phyloP scores from a whole-genome alignment of 176 grass and related monocot genomes.

The Rhynchospora tenuis region DNA sequence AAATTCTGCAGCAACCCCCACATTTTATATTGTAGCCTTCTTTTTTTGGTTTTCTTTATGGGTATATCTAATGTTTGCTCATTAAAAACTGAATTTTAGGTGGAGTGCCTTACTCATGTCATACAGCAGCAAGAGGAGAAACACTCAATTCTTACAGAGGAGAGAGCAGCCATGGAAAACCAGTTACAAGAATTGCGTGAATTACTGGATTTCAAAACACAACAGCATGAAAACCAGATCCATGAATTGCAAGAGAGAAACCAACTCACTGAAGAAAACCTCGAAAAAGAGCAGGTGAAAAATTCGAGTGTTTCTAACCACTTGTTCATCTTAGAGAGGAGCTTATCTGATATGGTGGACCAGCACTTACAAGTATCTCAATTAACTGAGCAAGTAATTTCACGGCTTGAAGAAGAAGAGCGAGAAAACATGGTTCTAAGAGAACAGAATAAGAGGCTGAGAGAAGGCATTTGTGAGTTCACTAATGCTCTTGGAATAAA shows the following conservation, averaged over 20 bases:
- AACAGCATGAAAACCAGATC: slow-evolving; percentile 23
- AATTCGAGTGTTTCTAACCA: slow-evolving; percentile 37
- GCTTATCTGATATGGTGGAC: slow-evolving; percentile 55
- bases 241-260: slow-evolving; percentile 47
- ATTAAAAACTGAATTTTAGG: slow-evolving; percentile 15
- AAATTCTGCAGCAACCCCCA: neutral
- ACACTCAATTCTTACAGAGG: neutral
- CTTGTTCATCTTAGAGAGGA: slow-evolving; percentile 56
- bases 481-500: slow-evolving; percentile 49
- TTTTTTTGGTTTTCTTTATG: neutral
- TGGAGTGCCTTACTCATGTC: neutral
- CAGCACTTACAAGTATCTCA: slow-evolving; percentile 41
- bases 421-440: slow-evolving; percentile 44
- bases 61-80: neutral
- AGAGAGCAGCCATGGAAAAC: slow-evolving; percentile 16
- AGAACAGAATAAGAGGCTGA: slow-evolving; percentile 51
- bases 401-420: slow-evolving; percentile 50
- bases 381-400: slow-evolving; percentile 42
- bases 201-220: neutral
- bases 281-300: slow-evolving; percentile 56
- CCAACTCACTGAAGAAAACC: slow-evolving; percentile 31
- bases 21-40: neutral
- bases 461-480: slow-evolving; percentile 48
- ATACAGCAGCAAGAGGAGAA: neutral
- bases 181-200: neutral